phyloP scores from a whole-genome alignment of 345 rosid species.

The Acer yangbiense region DNA sequence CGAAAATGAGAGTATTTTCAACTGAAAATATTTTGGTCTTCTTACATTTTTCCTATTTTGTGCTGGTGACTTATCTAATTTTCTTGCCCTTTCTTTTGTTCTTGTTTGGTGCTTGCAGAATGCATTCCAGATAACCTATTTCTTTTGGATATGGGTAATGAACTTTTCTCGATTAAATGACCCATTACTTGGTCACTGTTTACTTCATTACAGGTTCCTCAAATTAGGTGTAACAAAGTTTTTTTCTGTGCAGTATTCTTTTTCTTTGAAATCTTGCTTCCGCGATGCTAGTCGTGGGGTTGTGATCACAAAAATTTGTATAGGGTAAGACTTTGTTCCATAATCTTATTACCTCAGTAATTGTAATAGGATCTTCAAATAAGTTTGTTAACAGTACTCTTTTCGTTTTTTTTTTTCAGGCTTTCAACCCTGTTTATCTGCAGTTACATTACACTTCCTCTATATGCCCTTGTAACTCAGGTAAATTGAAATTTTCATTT shows the following conservation, averaged over 20 bases:
- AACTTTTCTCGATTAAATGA: constrained; percentile 11
- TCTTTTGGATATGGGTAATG: constrained; percentile 92
- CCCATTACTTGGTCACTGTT: background rate
- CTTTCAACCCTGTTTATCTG: constrained; percentile 58
- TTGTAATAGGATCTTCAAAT: background rate
- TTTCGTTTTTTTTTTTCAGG: constrained; percentile 41
- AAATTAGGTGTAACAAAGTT: constrained; percentile 7
- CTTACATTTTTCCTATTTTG: background rate
- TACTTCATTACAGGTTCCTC: background rate
- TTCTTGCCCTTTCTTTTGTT: background rate
- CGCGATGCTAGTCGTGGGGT: constrained; percentile 52
- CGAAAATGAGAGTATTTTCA: no score
- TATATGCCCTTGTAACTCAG: constrained; percentile 94
- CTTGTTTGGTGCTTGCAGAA: constrained; percentile 54
- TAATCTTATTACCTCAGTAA: background rate
- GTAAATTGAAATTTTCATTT: constrained; percentile 31
- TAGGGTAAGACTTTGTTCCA: constrained; percentile 61
- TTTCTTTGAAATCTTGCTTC: constrained; percentile 72
- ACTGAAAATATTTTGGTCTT: background rate
- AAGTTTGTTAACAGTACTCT: background rate
- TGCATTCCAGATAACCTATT: constrained; percentile 96
- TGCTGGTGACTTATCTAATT: constrained; percentile 2
- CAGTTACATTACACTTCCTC: constrained; percentile 93
- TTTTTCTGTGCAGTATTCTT: constrained; percentile 60
- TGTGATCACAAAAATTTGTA: constrained; percentile 51